phyloP scores from a whole-genome alignment of 202 grass and related monocot genomes.

The Brachypodium distachyon region DNA sequence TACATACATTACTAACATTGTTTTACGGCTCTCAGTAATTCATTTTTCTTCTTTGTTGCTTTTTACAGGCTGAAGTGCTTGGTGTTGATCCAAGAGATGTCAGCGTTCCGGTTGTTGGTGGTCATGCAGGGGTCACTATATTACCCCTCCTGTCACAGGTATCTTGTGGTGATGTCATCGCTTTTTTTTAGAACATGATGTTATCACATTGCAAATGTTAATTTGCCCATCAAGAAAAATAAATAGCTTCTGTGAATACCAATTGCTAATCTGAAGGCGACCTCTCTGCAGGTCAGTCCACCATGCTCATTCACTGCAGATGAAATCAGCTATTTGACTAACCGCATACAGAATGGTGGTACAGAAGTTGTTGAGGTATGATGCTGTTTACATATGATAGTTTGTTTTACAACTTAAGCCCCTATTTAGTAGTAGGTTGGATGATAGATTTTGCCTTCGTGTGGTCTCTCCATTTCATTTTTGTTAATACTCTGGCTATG shows the following conservation, averaged over 20 bases:
- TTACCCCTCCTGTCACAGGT: conserved; percentile 94
- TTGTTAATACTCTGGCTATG: background rate
- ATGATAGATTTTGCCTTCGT: background rate
- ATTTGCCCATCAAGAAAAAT: background rate
- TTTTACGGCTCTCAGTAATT: background rate
- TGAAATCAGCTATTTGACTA: conserved; percentile 71
- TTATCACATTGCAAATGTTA: background rate
- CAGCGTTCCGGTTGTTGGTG: conserved; percentile 89
- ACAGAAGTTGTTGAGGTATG: conserved; percentile 98
- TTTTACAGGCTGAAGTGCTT: conserved; percentile 80
- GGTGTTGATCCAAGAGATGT: conserved; percentile 87
- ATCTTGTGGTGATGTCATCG: background rate
- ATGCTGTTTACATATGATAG: conserved; percentile 17
- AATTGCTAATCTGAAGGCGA: background rate
- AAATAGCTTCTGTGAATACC: background rate
- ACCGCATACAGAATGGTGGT: conserved; percentile 95
- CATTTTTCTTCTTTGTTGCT: background rate
- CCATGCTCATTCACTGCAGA: conserved; percentile 85
- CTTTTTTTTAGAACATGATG: no score
- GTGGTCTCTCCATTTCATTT: background rate
- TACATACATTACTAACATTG: background rate
- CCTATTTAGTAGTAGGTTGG: background rate
- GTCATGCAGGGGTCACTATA: conserved; percentile 94
- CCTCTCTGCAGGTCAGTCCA: conserved; percentile 58
- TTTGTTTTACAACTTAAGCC: no score